phyloP scores from a whole-genome alignment of 441 rosid genomes.

The Euphorbia corollata region DNA sequence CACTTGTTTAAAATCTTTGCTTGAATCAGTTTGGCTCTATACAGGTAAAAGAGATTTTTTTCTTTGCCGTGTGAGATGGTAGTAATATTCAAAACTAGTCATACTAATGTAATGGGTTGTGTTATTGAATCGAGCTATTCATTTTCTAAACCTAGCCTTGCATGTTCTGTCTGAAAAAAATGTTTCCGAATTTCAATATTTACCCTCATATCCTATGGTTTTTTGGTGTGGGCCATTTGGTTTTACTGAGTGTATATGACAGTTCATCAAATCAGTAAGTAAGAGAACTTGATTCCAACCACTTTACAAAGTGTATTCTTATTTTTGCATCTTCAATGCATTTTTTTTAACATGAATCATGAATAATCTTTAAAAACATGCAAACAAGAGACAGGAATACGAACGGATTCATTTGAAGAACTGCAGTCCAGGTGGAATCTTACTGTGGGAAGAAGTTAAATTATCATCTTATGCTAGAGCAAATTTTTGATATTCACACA shows the following conservation, averaged over 20 bases:
- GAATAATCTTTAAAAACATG: not conserved
- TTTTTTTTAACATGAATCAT: not conserved
- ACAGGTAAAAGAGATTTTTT: not conserved
- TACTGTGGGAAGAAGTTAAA: not conserved
- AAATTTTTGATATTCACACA: not conserved
- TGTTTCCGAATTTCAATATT: not conserved
- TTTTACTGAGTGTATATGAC: not conserved
- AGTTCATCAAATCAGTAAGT: not conserved
- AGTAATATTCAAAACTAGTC: not conserved
- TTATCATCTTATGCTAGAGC: slow-evolving; percentile 1
- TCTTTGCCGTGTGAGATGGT: not conserved
- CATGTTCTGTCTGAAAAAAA: not conserved
- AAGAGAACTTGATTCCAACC: not conserved
- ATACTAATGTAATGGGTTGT: not conserved
- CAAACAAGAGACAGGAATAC: not conserved
- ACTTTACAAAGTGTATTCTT: not conserved
- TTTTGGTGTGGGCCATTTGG: not conserved
- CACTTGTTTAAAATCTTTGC: not conserved
- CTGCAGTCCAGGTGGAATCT: no score
- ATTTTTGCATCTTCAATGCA: not conserved
- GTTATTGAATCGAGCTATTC: not conserved
- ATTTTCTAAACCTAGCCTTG: not conserved
- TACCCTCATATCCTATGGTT: not conserved
- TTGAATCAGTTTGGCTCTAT: not conserved
- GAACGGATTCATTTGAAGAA: no score